These are phyloP conservation scores for Pelargonium hybrid DNA, from an alignment of 441 rosid genomes.

Conservation along the genomic window DNA sequence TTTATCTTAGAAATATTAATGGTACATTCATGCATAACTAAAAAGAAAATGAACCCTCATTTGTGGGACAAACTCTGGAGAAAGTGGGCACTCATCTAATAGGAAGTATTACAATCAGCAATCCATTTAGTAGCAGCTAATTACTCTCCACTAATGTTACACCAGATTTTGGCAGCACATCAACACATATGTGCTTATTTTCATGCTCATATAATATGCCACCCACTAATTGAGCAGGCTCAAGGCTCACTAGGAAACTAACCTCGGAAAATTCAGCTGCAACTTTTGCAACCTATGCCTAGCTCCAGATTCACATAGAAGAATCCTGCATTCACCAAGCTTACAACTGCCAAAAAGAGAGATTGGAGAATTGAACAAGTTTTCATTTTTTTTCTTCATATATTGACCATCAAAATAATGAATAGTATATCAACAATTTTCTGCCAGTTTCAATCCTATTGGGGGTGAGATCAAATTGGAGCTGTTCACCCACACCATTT, in stretches of 20 bases:
- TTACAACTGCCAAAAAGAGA: slow-evolving; percentile 43
- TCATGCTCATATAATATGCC: no score
- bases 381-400: neutral
- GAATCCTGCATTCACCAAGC: slow-evolving; percentile 85
- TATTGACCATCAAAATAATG: neutral
- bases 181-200: no score
- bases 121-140: neutral
- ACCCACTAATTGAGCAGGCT: neutral
- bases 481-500: no score
- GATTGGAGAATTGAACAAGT: no score
- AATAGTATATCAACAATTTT: neutral
- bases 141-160: no score
- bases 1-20: no score
- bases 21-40: no score
- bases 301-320: slow-evolving; percentile 73
- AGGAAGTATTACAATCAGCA: neutral
- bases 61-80: neutral
- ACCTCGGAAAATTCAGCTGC: slow-evolving; percentile 96
- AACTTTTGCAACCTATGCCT: slow-evolving; percentile 79
- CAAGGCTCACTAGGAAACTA: slow-evolving; percentile 10
- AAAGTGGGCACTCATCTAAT: neutral
- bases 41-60: no score
- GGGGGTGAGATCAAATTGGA: no score
- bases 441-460: no score
- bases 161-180: no score